A percentile compares a stretch with the other conserved stretches of the same genome.
Conservation (phyloP, 169 alveolate species). For the Plasmodium cynomolgi region DNA sequence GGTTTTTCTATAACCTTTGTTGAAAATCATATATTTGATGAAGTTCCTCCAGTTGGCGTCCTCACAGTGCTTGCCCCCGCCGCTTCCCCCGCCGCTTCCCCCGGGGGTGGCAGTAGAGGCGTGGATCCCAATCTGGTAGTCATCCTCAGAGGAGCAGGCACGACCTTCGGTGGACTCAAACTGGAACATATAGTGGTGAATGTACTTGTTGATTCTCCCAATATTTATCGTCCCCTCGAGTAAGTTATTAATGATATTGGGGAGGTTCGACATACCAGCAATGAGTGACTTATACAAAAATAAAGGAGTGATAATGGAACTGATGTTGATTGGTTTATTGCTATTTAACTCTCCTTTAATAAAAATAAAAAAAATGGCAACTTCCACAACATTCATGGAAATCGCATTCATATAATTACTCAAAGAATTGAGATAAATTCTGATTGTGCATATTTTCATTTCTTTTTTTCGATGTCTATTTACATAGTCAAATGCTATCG, state of each 20-base stretch:
- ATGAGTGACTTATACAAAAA: slow-evolving; percentile 51
- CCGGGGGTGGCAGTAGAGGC: background rate
- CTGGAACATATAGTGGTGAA: slow-evolving; percentile 13
- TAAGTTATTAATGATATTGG: slow-evolving; percentile 31
- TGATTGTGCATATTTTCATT: slow-evolving; percentile 14
- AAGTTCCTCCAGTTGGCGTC: background rate
- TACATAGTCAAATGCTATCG: slow-evolving; percentile 65
- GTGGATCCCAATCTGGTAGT: background rate
- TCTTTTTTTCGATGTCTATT: slow-evolving; percentile 37
- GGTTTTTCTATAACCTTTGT: background rate
- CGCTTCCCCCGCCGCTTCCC: too few relatives aligned
- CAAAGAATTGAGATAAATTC: slow-evolving; percentile 17
- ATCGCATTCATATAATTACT: slow-evolving; percentile 26
- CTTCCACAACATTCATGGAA: slow-evolving; percentile 37
- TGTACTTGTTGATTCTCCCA: slow-evolving; percentile 38
- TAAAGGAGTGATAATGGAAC: slow-evolving; percentile 53
- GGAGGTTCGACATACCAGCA: slow-evolving; percentile 27
- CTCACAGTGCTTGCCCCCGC: background rate
- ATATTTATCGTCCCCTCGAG: slow-evolving; percentile 43
- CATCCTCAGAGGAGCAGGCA: background rate
- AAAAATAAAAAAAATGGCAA: slow-evolving; percentile 37
- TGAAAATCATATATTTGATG: background rate
- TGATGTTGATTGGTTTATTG: slow-evolving; percentile 15
- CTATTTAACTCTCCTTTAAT: slow-evolving; percentile 31
- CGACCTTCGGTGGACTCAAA: background rate